These are phyloP conservation scores for Phytophthora capsici DNA, from an alignment of 352 stramenopile species.

Conservation along the genomic window DNA sequence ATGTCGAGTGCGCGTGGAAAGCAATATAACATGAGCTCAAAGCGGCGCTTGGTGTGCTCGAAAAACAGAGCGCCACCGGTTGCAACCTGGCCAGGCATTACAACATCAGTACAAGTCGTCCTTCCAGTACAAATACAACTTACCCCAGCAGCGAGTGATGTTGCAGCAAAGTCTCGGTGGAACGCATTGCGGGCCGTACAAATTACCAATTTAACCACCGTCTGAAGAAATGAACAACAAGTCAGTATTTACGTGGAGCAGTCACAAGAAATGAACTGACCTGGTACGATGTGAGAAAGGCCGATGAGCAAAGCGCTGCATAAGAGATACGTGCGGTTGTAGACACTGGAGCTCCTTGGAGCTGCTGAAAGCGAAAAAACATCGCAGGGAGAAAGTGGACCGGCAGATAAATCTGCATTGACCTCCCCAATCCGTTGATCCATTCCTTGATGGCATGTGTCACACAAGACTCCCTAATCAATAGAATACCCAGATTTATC, in stretches of 20 bases:
- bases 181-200: constrained; percentile 79
- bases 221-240: constrained; percentile 36
- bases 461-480: constrained; percentile 78
- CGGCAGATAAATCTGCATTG: constrained; percentile 80
- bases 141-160: constrained; percentile 62
- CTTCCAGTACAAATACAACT: constrained; percentile 14
- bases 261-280: constrained; percentile 29
- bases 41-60: constrained; percentile 82
- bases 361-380: constrained; percentile 75
- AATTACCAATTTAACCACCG: constrained; percentile 73
- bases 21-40: constrained; percentile 89
- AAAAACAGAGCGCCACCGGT: constrained; percentile 74
- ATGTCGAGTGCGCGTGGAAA: constrained; percentile 78
- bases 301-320: constrained; percentile 75
- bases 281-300: constrained; percentile 87
- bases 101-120: background rate
- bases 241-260: constrained; percentile 2
- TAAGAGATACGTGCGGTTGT: constrained; percentile 61
- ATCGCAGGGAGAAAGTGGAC: constrained; percentile 82
- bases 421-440: constrained; percentile 69
- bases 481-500: background rate
- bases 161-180: constrained; percentile 60
- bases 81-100: constrained; percentile 44
- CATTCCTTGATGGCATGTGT: constrained; percentile 82
- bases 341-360: constrained; percentile 55